These are phyloP conservation scores for Anthostomella pinea DNA, from an alignment of 2,329 filamentous ascomycete species.

Conservation along the genomic window DNA sequence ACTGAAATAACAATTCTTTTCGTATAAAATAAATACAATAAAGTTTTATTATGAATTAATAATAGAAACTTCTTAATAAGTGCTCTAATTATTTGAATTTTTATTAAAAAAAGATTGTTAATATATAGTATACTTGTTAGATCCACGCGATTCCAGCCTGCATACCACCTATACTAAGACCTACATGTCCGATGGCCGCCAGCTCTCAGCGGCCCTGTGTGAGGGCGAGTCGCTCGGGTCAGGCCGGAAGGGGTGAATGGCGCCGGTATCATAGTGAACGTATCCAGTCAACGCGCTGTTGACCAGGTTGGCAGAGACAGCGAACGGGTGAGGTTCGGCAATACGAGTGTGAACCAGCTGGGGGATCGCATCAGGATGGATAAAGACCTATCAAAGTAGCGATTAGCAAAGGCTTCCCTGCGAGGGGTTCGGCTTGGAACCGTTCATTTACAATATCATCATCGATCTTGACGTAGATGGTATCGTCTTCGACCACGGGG, in stretches of 20 bases:
- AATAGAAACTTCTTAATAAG: too few species aligned
- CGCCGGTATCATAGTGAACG: slow-evolving; percentile 52
- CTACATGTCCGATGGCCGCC: slow-evolving; percentile 39
- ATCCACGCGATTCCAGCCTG: too few species aligned
- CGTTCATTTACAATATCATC: slow-evolving; percentile 42
- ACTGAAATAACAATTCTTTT: too few species aligned
- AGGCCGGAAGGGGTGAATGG: slow-evolving; percentile 51
- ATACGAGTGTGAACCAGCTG: slow-evolving; percentile 52
- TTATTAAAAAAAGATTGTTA: too few species aligned
- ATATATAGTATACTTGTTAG: too few species aligned
- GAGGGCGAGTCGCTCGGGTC: slow-evolving; percentile 35
- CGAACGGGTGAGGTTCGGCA: slow-evolving; percentile 46
- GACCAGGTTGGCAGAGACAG: slow-evolving; percentile 55
- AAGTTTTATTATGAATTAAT: too few species aligned
- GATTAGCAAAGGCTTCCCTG: slow-evolving; percentile 6
- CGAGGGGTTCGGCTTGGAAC: too few species aligned
- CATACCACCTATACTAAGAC: too few species aligned
- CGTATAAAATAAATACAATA: too few species aligned
- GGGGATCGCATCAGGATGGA: slow-evolving; percentile 42
- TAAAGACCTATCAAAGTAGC: slow-evolving; percentile 23
- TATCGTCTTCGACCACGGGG: slow-evolving; percentile 30
- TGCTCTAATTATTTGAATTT: too few species aligned
- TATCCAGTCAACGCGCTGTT: slow-evolving; percentile 53
- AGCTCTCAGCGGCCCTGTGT: slow-evolving; percentile 29
- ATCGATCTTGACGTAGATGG: slow-evolving; percentile 44